Conservation (phyloP, 148 eudicot genomes). For the Beta vulgaris region DNA sequence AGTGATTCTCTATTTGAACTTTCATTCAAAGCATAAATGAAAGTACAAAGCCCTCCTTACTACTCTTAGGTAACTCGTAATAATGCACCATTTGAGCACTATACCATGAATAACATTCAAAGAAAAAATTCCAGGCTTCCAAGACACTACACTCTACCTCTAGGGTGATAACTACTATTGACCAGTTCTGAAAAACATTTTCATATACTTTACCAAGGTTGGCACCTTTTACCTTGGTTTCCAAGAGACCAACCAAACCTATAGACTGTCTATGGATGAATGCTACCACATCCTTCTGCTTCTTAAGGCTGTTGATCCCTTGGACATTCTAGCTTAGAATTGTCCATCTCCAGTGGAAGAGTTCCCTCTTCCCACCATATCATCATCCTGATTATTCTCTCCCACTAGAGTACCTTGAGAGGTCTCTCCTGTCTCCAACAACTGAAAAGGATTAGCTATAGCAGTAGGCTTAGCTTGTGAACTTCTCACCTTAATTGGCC, state of each 20-base stretch:
- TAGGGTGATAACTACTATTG: not conserved
- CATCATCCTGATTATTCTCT: too few species aligned
- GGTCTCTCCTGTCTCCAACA: too few species aligned
- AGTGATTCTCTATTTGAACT: too few species aligned
- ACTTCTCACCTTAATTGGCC: too few species aligned
- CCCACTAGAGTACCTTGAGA: too few species aligned
- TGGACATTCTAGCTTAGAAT: too few species aligned
- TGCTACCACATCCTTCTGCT: not conserved
- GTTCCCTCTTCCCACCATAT: too few species aligned
- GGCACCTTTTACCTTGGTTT: not conserved
- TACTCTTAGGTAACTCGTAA: not conserved
- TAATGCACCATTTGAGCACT: not conserved
- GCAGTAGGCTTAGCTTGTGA: too few species aligned
- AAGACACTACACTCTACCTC: not conserved
- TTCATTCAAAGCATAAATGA: not conserved
- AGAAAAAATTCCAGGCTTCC: not conserved
- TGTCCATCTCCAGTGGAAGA: too few species aligned
- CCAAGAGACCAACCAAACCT: too few species aligned
- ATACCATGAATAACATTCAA: not conserved
- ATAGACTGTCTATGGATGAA: not conserved
- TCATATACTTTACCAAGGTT: not conserved
- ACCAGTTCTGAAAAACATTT: not conserved
- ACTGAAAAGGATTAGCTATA: too few species aligned
- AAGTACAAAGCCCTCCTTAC: not conserved
- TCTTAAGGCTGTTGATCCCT: not conserved